Evolutionary conservation across 495 filamentous ascomycete genomes (phyloP), one percentile per base, ranked within the genome.

Genomic region (Lindgomyces ingoldianus): DNA sequence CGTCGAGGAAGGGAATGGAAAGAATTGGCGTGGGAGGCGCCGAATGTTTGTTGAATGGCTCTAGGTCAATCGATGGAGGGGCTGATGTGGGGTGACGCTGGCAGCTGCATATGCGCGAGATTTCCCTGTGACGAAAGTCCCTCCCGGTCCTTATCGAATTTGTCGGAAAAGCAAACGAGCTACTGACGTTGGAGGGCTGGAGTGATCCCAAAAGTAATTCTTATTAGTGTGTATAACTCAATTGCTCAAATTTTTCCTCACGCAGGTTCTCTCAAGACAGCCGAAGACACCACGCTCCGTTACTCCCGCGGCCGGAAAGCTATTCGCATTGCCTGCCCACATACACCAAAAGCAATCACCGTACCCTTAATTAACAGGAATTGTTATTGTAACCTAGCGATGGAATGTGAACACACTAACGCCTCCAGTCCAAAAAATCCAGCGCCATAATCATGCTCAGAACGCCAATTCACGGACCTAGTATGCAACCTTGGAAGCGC

Each of bases 281-380:
- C 33, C 33, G 33, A 39, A 39, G 33, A 39, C 33, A 6, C 6
- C 33, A 39, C 33, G 6, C 6, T 39, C 33, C 14, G 33, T 26
- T 39, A 27, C 53, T 52, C 62, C 62, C 62, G 62, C 62, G 62
- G 62, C 62, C 62, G 62, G 27, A 25, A 63, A 36, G 57, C 45
- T 18, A 19, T 14, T 24, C 4, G 12, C 10, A 12, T 59, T 57
- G 21, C 21, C 19, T 25, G n/a, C 18, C 2, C 33, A 33, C 19
- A 18, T 44, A 4, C 3, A 18, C 1, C 21, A 57, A 29, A 14
- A 26, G 25, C 21, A 3, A 27, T 58, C 41, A 48, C 26, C 39
- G 18, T 47, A 46, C 42, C 22, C 24, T 22, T 16, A 52, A 4
- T n/a, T 9, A 33, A n/a, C n/a, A 30, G 49, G 33, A 10, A 16